Evolutionary conservation across 805 yeast genomes (phyloP), one percentile per base, ranked within the genome.

Genomic region (Spathaspora arborariae): DNA sequence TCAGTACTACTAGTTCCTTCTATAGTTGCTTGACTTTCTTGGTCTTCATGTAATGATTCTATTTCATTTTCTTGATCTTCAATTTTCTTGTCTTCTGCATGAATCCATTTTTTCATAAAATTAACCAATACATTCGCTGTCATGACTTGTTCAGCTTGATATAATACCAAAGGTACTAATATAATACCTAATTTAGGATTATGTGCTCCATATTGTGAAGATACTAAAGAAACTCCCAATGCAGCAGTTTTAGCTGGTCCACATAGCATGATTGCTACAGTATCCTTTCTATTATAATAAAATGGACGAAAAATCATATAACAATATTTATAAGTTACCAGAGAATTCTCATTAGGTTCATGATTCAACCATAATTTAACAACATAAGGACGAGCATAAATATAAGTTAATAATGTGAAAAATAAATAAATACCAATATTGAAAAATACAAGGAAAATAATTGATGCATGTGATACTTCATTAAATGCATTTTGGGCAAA

Each of bases 161-260:
- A 90, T 45, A 90, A 69, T 6, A 90, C 96, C 58, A 90, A 72
- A 0, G 96, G 92, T 15, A 88, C 90, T 37, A 90, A 68, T 36
- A 90, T 65, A 44, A 78, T 77, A 15, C 96, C 96, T 51, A 88
- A 67, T 53, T 80, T 71, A 8, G 75, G 70, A 55, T 78, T 80
- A 39, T 74, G 57, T 4, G 78, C 64, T 13, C 95, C 95, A 60
- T 88, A 89, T 61, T 86, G 92, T 0, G 92, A 80, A 1, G 90
- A 74, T n/a, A 85, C 74, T 43, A 89, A 70, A 1, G 96, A 85
- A 3, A 89, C 96, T 33, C 96, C 97, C 44, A 89, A 70, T 0
- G 96, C 96, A 0, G 96, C 96, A 1, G 96, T 89, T 63, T 89
- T 90, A 2, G 97, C 96, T 4, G 96, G 92, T 9, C 96, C 96